A percentile compares a stretch with the other conserved stretches of the same genome.
Evolutionary conservation across 139 green algal genomes (phyloP).

Genomic region (Coccomyxa sp.): DNA sequence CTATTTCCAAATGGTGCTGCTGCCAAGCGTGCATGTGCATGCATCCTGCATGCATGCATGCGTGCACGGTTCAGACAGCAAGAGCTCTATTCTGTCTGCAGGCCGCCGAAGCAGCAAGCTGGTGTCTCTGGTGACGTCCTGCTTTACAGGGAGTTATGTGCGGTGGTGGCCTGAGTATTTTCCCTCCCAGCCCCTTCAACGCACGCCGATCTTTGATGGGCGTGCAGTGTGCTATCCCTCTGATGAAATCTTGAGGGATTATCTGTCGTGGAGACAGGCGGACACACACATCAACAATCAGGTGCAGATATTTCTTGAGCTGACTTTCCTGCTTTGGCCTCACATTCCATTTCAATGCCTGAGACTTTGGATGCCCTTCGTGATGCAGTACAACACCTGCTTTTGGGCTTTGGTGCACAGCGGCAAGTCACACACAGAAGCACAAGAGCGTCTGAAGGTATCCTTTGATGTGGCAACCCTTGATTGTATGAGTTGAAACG

Average conservation of each 20-base stretch:
- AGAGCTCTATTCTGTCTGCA: slow-evolving; percentile 12
- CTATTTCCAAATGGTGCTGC: neutral
- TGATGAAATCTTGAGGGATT: slow-evolving; percentile 69
- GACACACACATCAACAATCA: slow-evolving; percentile 96
- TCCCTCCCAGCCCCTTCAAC: slow-evolving; percentile 42
- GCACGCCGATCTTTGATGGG: slow-evolving; percentile 84
- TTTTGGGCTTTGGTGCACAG: slow-evolving; percentile 86
- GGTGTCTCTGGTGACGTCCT: slow-evolving; percentile 75
- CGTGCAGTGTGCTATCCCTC: slow-evolving; percentile 84
- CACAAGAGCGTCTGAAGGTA: slow-evolving; percentile 61
- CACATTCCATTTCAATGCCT: no score
- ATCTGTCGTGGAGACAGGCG: slow-evolving; percentile 88
- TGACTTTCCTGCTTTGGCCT: neutral
- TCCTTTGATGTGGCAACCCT: neutral
- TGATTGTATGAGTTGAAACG: no score
- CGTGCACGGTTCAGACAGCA: no score
- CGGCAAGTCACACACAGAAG: slow-evolving; percentile 50
- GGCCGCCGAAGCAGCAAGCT: slow-evolving; percentile 78
- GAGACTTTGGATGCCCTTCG: no score
- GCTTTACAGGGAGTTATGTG: slow-evolving; percentile 84
- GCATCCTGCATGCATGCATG: no score
- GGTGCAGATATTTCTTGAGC: slow-evolving; percentile 18
- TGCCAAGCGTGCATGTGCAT: no score
- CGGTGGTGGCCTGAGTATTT: slow-evolving; percentile 61
- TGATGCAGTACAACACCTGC: slow-evolving; percentile 90